Conservation (phyloP, 129 eudicot species). For the Artemisia argyi region DNA sequence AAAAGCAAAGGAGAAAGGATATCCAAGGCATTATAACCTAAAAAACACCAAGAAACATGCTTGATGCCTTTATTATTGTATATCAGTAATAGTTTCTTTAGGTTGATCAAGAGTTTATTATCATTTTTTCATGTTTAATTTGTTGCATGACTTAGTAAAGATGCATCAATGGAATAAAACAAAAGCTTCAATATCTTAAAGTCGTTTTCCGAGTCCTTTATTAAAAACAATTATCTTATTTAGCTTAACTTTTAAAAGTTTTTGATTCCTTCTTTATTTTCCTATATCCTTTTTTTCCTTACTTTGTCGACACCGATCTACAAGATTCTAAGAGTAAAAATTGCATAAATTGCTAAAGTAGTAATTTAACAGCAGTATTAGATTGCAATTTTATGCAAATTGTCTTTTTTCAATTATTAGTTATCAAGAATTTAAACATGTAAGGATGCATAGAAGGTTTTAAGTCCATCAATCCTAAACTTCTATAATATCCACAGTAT, state of each 20-base stretch:
- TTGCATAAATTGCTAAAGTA: not conserved
- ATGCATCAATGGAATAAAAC: not conserved
- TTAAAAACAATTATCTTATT: not conserved
- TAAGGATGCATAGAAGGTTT: not conserved
- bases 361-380: not conserved
- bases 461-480: not conserved
- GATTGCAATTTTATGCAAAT: not conserved
- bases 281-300: not conserved
- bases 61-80: not conserved
- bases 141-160: not conserved
- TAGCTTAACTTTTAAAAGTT: not conserved
- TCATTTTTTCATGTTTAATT: not conserved
- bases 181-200: not conserved
- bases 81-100: not conserved
- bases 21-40: conserved; percentile 23
- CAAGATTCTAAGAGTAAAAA: not conserved
- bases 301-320: not conserved
- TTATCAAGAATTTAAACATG: not conserved
- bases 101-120: not conserved
- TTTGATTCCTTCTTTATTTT: not conserved
- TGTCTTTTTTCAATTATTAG: not conserved
- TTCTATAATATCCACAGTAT: not conserved
- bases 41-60: conserved; percentile 9
- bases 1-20: conserved; percentile 22
- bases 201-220: not conserved